Base-by-base conservation (phyloP, 2,329 filamentous ascomycete species). In the Nemania diffusa region DNA sequence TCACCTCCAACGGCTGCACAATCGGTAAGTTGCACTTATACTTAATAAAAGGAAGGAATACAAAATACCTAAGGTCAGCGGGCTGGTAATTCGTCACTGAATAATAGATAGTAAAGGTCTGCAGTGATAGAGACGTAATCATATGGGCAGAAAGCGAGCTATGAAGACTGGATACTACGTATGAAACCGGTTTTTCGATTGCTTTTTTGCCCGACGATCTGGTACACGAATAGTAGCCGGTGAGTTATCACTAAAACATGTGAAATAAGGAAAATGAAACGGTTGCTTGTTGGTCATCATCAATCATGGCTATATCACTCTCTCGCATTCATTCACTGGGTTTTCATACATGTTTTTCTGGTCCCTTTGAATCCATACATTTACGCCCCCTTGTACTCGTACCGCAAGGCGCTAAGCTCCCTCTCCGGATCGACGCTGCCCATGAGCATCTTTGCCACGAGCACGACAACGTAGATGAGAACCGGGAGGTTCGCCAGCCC, bases 391-490 rank as follows among this genome's bases (percentile, higher is more conserved):
- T 91, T 92, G 75, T 88, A 91, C 61, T 84, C 83, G 79, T 92
- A 92, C 76, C 81, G 87, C 74, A 92, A 80, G 61, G 79, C 81
- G 56, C 84, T 81, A 72, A 94, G 78, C 74, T 91, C 91, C 69
- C 82, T 80, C 74, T 87, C 89, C 5, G 92, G 86, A 79, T 94
- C 90, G 8, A 94, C 86, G 55, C 88, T 84, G 3, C 85, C 84
- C 85, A 94, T 89, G 74, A 91, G 83, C 58, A 87, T 79, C 78
- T 93, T 89, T 32, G 88, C 87, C 53, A 86, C 78, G 64, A 93
- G 73, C 5, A 89, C 84, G 22, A 91, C 82, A 0, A 71, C 83
- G 73, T 92, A 89, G 1, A 93, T 85, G 1, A 89, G 77, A 0
- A 79, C 82, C 0, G 89, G 88, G 57, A 90, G 71, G 61, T 81